Evolutionary conservation across 148 eudicot genomes (phyloP).

Genomic region (Salicornia ramosissima): DNA sequence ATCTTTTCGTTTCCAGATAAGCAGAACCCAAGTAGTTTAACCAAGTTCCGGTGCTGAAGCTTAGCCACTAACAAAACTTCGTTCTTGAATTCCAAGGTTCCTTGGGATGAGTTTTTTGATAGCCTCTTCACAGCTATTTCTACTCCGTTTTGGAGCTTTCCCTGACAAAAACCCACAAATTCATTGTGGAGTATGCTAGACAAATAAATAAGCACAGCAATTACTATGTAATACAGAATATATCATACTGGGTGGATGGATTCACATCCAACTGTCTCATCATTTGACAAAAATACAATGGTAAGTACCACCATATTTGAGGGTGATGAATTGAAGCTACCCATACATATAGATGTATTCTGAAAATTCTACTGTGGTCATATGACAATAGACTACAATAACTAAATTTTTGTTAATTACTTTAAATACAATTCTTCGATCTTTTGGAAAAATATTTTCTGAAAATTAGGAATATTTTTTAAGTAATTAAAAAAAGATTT

Average conservation of each 20-base stretch:
- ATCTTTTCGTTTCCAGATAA: constrained; percentile 4
- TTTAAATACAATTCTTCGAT: no score
- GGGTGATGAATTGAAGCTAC: no score
- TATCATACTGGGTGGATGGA: fast-evolving
- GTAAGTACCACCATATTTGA: no score
- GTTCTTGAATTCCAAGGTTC: constrained; percentile 8
- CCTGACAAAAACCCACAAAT: not conserved
- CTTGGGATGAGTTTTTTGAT: constrained; percentile 6
- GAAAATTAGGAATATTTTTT: no score
- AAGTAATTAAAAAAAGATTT: no score
- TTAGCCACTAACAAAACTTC: constrained; percentile 11
- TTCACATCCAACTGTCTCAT: no score
- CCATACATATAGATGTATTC: no score
- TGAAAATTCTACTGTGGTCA: no score
- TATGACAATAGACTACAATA: no score
- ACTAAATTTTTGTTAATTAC: no score
- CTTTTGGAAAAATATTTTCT: no score
- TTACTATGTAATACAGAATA: not conserved
- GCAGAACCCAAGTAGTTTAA: constrained; percentile 15
- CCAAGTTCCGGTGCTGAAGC: constrained; percentile 14
- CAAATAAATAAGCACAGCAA: not conserved
- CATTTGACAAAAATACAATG: no score
- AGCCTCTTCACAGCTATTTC: constrained; percentile 21
- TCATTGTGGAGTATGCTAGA: not conserved
- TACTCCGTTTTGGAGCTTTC: not conserved